Evolutionary conservation across 2,329 filamentous ascomycete genomes (phyloP).

Genomic region (Westerdykella sp.): DNA sequence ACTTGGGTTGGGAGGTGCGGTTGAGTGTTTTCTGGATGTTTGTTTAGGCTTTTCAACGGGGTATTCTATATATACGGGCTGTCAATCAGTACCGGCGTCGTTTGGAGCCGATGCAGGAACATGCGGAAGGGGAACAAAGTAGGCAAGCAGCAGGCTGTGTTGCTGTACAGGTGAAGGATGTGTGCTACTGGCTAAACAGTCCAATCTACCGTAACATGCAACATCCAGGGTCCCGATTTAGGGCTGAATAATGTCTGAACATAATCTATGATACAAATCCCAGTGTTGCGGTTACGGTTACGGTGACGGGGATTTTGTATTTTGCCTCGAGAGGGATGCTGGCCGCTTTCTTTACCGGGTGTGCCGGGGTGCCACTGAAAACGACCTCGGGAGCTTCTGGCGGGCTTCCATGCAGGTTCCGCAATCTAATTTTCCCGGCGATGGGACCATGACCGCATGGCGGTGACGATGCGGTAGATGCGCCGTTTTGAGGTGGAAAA

Average conservation of each 20-base stretch:
- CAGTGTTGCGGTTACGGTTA: too few relatives aligned
- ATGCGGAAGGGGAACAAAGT: not conserved
- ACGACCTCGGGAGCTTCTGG: slow-evolving; percentile 12
- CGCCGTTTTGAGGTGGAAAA: too few relatives aligned
- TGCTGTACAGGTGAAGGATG: not conserved
- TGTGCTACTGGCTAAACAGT: not conserved
- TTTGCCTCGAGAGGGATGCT: not conserved
- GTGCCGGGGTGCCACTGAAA: not conserved
- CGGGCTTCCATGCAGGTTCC: slow-evolving; percentile 9
- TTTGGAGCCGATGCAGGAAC: not conserved
- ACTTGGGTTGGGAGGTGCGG: not conserved
- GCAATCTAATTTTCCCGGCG: not conserved
- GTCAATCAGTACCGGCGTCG: too few relatives aligned
- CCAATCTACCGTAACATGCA: too few relatives aligned
- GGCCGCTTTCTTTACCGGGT: too few relatives aligned
- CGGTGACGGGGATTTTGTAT: not conserved
- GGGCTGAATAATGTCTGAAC: too few relatives aligned
- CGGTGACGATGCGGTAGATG: too few relatives aligned
- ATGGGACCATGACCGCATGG: too few relatives aligned
- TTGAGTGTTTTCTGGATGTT: slow-evolving; percentile 2
- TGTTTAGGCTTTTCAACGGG: not conserved
- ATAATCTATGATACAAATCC: too few relatives aligned
- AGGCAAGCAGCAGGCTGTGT: not conserved
- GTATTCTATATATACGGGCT: not conserved
- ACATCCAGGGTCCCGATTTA: not conserved